Evolutionary conservation across 768 basidiomycete genomes (phyloP).

Genomic region (Lyophyllum decastes): DNA sequence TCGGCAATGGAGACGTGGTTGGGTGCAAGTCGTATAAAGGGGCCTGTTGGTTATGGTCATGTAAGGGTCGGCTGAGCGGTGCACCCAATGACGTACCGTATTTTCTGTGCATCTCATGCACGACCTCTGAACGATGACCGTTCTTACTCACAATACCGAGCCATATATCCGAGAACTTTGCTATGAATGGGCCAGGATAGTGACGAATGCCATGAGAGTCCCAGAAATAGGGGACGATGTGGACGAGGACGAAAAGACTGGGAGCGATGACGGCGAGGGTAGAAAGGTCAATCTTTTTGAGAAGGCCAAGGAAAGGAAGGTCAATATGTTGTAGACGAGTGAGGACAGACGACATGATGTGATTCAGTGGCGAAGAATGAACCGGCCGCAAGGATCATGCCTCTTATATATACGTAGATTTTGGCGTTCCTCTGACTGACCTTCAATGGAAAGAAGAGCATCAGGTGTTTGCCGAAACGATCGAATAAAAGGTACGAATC

Average conservation of each 20-base stretch:
- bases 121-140: conserved; percentile 75
- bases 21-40: conserved; percentile 70
- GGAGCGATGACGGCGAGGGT: conserved; percentile 29
- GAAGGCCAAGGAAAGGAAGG: conserved; percentile 17
- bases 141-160: conserved; percentile 60
- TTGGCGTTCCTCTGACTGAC: neutral
- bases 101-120: conserved; percentile 73
- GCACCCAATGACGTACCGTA: conserved; percentile 51
- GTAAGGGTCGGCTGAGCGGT: neutral
- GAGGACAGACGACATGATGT: conserved; percentile 28
- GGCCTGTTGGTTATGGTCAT: conserved; percentile 38
- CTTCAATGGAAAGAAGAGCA: neutral
- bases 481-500: neutral
- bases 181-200: conserved; percentile 70
- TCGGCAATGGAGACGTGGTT: conserved; percentile 79
- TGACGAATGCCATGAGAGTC: conserved; percentile 61
- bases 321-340: conserved; percentile 15
- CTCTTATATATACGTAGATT: neutral
- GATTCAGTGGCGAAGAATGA: neutral
- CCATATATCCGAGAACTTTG: conserved; percentile 75
- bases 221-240: conserved; percentile 51
- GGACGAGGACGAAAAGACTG: conserved; percentile 32
- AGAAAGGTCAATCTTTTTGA: conserved; percentile 21
- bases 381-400: neutral
- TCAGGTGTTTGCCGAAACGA: neutral